Percentiles rank a stretch among this genome's conserved stretches.
Conservation (phyloP, 176 grass and related monocot genomes). For the Oryza officinalis region DNA sequence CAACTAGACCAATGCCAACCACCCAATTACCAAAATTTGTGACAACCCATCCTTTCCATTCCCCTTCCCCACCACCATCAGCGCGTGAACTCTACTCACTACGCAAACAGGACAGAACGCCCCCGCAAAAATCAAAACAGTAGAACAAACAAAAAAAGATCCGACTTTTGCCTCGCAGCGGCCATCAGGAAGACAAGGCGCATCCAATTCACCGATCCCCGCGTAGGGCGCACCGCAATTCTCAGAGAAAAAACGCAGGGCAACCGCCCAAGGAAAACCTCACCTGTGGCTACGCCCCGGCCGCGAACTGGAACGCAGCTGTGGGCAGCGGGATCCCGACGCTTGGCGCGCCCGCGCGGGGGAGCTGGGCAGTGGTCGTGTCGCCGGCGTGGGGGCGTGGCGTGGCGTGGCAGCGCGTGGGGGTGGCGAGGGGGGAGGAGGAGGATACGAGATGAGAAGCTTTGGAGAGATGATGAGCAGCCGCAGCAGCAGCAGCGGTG, state of each 20-base stretch:
- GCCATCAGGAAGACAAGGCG: background rate
- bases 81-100: background rate
- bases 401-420: background rate
- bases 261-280: background rate
- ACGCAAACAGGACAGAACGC: background rate
- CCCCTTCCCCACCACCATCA: background rate
- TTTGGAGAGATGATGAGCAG: conserved; percentile 42
- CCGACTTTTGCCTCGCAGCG: background rate
- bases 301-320: background rate
- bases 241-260: conserved; percentile 1
- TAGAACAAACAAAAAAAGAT: background rate
- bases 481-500: background rate
- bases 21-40: background rate
- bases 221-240: conserved; percentile 1
- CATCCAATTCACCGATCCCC: background rate
- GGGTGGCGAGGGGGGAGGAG: background rate
- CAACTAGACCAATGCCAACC: background rate
- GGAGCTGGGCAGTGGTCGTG: conserved; percentile 16
- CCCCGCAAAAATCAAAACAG: background rate
- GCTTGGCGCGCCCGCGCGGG: background rate
- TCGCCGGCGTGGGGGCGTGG: too few species aligned
- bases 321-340: background rate
- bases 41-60: background rate
- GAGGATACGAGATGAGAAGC: conserved; percentile 29
- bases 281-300: conserved; percentile 32